Conservation (phyloP, 2,329 filamentous ascomycete species). For the Talaromyces sp. region DNA sequence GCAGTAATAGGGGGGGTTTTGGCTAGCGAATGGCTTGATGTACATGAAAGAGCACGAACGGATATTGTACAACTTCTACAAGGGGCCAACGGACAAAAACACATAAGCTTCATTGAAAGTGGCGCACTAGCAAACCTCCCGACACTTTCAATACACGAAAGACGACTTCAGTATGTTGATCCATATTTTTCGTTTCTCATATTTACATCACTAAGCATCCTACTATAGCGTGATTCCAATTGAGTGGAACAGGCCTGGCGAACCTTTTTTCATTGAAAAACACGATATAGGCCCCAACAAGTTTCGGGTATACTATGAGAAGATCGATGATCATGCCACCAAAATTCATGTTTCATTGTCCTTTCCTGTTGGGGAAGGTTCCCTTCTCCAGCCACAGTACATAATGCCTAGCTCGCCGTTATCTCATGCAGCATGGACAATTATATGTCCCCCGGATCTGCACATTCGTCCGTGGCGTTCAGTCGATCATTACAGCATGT, state of each 20-base stretch:
- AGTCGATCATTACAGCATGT: not conserved
- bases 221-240: not conserved
- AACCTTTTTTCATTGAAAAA: not conserved
- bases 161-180: not conserved
- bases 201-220: not conserved
- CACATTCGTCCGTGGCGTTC: slow-evolving; percentile 2
- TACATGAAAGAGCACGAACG: not conserved
- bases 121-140: not conserved
- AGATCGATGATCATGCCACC: not conserved
- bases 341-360: not conserved
- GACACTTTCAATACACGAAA: not conserved
- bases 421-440: not conserved
- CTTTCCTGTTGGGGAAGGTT: not conserved
- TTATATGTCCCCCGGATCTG: not conserved
- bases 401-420: not conserved
- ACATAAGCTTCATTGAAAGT: not conserved
- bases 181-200: no score
- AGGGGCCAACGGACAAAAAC: not conserved
- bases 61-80: not conserved
- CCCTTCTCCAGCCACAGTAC: not conserved
- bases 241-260: not conserved
- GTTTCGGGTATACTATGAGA: not conserved
- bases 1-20: not conserved
- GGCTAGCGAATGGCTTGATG: not conserved
- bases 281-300: not conserved